phyloP scores from a whole-genome alignment of 163 green algal species.

The Chloromonas sp. region DNA sequence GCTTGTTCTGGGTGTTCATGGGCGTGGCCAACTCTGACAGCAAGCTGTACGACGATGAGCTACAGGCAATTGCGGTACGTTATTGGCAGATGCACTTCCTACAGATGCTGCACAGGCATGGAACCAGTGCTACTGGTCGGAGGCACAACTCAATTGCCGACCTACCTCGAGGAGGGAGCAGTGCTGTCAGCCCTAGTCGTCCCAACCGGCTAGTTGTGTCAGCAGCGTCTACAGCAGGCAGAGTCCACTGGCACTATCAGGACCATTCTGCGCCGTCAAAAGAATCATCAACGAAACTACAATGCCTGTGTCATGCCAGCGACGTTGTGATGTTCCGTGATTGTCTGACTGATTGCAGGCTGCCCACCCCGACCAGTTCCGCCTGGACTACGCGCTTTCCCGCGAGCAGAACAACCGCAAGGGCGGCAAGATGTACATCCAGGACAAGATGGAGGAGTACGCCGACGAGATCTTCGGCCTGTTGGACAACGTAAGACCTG shows the following conservation, averaged over 20 bases:
- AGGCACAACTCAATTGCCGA: neutral
- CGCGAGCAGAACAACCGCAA: constrained; percentile 89
- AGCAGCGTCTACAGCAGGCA: too few species aligned
- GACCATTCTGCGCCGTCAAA: too few species aligned
- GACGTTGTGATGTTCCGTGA: too few species aligned
- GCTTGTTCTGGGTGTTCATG: constrained; percentile 99
- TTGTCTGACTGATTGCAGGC: too few species aligned
- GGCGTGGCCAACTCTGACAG: constrained; percentile 94
- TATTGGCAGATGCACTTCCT: neutral
- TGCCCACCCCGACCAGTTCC: constrained; percentile 81
- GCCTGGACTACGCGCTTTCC: constrained; percentile 92
- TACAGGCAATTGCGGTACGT: constrained; percentile 39
- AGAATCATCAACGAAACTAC: too few species aligned
- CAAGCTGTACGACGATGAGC: constrained; percentile 98
- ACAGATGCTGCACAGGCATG: neutral
- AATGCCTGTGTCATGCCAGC: too few species aligned
- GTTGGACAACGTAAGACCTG: constrained; percentile 56
- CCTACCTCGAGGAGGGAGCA: neutral
- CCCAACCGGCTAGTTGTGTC: too few species aligned
- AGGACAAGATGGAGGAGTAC: constrained; percentile 99
- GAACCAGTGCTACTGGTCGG: neutral
- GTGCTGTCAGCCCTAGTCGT: neutral
- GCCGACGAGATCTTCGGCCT: constrained; percentile 95
- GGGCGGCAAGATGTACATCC: constrained; percentile 97
- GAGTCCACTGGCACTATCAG: too few species aligned